Conservation (phyloP, 768 basidiomycete genomes). For the Mycena pura region DNA sequence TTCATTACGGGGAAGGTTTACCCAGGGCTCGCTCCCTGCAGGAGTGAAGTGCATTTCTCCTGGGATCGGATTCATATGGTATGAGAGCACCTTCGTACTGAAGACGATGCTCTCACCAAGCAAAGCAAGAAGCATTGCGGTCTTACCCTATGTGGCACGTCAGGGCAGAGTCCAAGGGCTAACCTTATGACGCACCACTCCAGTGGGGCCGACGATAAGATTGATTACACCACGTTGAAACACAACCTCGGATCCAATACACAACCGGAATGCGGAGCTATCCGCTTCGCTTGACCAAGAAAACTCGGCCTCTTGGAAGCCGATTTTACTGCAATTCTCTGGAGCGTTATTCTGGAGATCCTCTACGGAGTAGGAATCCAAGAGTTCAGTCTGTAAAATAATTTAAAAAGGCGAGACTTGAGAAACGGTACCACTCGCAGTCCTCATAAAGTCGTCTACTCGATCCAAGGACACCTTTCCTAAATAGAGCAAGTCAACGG, state of each 20-base stretch:
- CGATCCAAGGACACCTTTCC: slow-evolving; percentile 60
- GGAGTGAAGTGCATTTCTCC: slow-evolving; percentile 55
- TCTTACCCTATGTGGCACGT: slow-evolving; percentile 41
- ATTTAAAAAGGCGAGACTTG: background rate
- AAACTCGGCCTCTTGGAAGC: slow-evolving; percentile 48
- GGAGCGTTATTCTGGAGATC: background rate
- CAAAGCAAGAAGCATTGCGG: slow-evolving; percentile 55
- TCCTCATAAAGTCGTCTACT: slow-evolving; percentile 52
- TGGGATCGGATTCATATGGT: slow-evolving; percentile 1
- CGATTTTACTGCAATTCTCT: slow-evolving; percentile 32
- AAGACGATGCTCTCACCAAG: slow-evolving; percentile 38
- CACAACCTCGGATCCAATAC: slow-evolving; percentile 47
- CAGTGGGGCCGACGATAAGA: slow-evolving; percentile 53
- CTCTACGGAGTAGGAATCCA: slow-evolving; percentile 33
- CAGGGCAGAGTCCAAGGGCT: background rate
- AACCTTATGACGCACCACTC: slow-evolving; percentile 24
- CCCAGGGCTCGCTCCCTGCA: slow-evolving; percentile 48
- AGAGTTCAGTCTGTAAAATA: slow-evolving; percentile 37
- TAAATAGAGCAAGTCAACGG: slow-evolving; percentile 8
- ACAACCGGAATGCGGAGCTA: slow-evolving; percentile 39
- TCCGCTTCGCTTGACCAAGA: slow-evolving; percentile 42
- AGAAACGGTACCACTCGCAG: slow-evolving; percentile 30
- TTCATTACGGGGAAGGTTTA: slow-evolving; percentile 57
- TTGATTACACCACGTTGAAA: slow-evolving; percentile 51
- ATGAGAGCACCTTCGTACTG: background rate